These are phyloP conservation scores for Xylaria arbuscula DNA, from an alignment of 2,329 filamentous ascomycete genomes.

Conservation along the genomic window DNA sequence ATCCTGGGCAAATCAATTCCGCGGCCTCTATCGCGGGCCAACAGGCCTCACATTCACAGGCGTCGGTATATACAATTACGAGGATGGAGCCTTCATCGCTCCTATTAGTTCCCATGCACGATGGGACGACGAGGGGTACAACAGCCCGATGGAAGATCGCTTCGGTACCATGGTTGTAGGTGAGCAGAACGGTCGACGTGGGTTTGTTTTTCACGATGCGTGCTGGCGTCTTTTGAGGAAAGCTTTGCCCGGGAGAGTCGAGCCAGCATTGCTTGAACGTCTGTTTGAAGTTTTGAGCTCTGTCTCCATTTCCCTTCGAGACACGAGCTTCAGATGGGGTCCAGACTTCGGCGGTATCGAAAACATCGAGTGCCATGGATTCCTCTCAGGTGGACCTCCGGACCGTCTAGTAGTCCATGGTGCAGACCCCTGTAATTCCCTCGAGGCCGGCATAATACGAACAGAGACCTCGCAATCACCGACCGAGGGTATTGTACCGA, in stretches of 20 bases:
- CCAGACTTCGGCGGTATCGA: not conserved
- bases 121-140: not conserved
- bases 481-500: not conserved
- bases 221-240: slow-evolving; percentile 7
- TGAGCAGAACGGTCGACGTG: not conserved
- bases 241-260: not conserved
- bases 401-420: not conserved
- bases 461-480: not conserved
- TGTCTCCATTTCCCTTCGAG: not conserved
- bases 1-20: slow-evolving; percentile 1
- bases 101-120: not conserved
- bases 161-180: not conserved
- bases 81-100: not conserved
- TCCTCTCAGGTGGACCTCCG: too few species aligned
- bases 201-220: slow-evolving; percentile 8
- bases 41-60: not conserved
- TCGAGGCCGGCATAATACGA: slow-evolving; percentile 2
- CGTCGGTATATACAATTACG: not conserved
- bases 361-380: not conserved
- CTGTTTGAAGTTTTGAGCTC: slow-evolving; percentile 2
- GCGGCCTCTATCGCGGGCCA: not conserved
- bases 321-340: not conserved
- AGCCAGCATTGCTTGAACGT: not conserved
- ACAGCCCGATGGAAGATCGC: not conserved
- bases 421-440: not conserved